phyloP scores from a whole-genome alignment of 805 yeast genomes.

The Kuraishia piskuri region DNA sequence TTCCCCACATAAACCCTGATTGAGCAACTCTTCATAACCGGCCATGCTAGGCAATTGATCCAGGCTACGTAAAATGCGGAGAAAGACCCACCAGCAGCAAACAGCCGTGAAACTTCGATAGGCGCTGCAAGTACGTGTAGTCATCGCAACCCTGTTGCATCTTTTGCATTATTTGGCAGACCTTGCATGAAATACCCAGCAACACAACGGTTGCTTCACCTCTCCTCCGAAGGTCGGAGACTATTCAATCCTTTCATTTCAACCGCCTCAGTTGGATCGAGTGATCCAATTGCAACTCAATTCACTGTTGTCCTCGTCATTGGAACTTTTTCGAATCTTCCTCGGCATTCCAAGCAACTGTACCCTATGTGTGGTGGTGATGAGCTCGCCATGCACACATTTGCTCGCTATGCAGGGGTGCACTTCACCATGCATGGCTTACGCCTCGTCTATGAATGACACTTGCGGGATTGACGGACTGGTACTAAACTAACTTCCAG shows the following conservation, averaged over 20 bases:
- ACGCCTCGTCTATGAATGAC: background rate
- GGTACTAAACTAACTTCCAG: background rate
- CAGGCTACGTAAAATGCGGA: background rate
- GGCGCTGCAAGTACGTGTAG: background rate
- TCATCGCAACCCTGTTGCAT: background rate
- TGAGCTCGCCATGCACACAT: background rate
- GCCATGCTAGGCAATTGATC: background rate
- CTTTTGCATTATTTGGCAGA: background rate
- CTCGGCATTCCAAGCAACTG: background rate
- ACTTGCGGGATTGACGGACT: background rate
- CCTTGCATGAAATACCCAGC: background rate
- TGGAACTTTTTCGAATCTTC: background rate
- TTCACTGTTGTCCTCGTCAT: background rate
- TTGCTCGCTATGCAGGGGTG: background rate
- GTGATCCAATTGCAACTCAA: background rate
- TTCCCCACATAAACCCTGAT: background rate
- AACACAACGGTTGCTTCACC: background rate
- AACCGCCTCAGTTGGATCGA: background rate
- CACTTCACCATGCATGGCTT: background rate
- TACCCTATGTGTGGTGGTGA: background rate
- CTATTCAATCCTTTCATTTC: background rate
- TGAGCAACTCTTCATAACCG: background rate
- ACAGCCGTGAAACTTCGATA: background rate
- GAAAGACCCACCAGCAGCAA: background rate
- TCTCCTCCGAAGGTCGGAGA: background rate